These are phyloP conservation scores for Dactylonectria estremocensis DNA, from an alignment of 2,329 filamentous ascomycete genomes.

Conservation along the genomic window DNA sequence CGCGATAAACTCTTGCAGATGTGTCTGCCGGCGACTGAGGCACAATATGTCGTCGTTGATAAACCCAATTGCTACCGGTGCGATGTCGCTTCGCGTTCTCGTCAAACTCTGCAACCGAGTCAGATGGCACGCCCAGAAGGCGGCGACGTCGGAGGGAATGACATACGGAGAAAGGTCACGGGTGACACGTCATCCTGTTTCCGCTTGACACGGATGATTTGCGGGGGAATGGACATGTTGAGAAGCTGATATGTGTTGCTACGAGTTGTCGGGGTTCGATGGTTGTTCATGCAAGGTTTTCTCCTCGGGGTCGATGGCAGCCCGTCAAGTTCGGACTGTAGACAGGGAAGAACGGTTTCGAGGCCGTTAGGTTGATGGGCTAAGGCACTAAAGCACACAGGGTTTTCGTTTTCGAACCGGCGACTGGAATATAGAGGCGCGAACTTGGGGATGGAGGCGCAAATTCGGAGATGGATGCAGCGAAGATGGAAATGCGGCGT, in stretches of 20 bases:
- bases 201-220: constrained; percentile 74
- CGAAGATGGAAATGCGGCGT: constrained; percentile 11
- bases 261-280: neutral
- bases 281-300: constrained; percentile 1
- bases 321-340: neutral
- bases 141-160: constrained; percentile 17
- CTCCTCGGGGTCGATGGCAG: neutral
- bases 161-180: constrained; percentile 70
- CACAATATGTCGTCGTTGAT: constrained; percentile 64
- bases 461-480: constrained; percentile 6
- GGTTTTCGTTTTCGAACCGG: neutral
- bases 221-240: constrained; percentile 70
- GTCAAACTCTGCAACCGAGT: constrained; percentile 63
- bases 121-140: constrained; percentile 30
- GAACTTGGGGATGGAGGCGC: neutral
- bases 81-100: constrained; percentile 67
- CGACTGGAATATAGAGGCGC: too few relatives aligned
- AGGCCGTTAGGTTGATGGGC: neutral
- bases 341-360: neutral
- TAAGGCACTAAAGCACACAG: neutral
- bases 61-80: constrained; percentile 68
- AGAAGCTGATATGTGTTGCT: neutral
- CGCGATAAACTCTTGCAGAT: constrained; percentile 36
- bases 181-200: constrained; percentile 70
- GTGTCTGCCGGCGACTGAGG: constrained; percentile 45